Evolutionary conservation across 371 early-diverging fungal species (phyloP).

Genomic region (Haplosporangium sp.): DNA sequence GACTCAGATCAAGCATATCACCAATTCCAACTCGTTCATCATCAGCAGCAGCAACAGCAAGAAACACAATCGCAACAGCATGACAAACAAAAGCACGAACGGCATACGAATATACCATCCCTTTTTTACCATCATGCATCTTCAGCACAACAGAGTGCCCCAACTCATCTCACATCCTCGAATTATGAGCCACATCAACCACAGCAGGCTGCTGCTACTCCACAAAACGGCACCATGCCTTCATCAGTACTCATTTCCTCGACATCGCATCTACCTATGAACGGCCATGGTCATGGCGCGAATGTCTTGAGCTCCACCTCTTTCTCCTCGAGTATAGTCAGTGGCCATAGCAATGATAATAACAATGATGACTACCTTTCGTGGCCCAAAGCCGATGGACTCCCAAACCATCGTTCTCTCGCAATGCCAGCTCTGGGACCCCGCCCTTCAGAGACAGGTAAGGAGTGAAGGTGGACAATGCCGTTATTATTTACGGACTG

Average conservation of each 20-base stretch:
- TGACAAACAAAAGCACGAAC: not conserved
- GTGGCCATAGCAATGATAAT: not conserved
- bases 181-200: not conserved
- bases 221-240: too few species aligned
- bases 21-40: conserved; percentile 4
- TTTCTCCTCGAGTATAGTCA: not conserved
- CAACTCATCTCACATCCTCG: not conserved
- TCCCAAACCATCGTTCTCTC: conserved; percentile 8
- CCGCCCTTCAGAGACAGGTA: too few species aligned
- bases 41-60: conserved; percentile 1
- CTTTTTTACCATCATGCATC: not conserved
- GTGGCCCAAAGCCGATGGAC: conserved; percentile 13
- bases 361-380: not conserved
- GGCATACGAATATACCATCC: not conserved
- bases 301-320: too few species aligned
- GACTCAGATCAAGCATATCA: conserved; percentile 1
- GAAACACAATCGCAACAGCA: not conserved
- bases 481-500: not conserved
- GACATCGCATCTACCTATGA: too few species aligned
- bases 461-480: too few species aligned
- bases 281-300: too few species aligned
- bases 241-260: too few species aligned
- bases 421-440: not conserved
- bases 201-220: too few species aligned
- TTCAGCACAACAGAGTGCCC: not conserved